Conservation (phyloP, 202 grass and related monocot genomes). For the Digitaria exilis region DNA sequence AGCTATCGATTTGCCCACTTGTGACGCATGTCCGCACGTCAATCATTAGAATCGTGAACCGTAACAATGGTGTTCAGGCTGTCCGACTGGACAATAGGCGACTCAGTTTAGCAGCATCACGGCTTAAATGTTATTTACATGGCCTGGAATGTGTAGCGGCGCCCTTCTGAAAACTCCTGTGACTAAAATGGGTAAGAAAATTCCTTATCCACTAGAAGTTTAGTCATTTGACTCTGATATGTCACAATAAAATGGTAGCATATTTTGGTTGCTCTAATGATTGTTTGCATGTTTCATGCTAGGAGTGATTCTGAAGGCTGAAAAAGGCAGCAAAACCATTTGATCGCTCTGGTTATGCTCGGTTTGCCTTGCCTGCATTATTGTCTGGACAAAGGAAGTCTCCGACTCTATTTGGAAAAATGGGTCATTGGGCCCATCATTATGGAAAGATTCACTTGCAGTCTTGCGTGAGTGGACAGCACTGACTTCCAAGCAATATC, state of each 20-base stretch:
- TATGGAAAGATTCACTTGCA: background rate
- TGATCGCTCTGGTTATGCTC: background rate
- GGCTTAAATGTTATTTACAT: background rate
- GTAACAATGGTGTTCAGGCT: no score
- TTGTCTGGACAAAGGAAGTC: background rate
- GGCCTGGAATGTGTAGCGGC: background rate
- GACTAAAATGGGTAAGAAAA: background rate
- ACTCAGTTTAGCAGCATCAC: background rate
- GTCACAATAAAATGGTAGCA: background rate
- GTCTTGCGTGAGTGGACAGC: background rate
- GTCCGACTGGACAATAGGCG: background rate
- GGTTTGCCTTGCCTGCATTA: background rate
- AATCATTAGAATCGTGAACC: background rate
- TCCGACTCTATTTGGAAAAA: background rate
- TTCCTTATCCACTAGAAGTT: background rate
- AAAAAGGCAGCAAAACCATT: background rate
- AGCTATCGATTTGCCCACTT: background rate
- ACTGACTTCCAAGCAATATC: background rate
- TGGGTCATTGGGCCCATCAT: background rate
- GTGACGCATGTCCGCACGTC: constrained; percentile 18
- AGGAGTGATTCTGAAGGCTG: background rate
- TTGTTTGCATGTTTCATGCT: background rate
- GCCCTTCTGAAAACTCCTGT: background rate
- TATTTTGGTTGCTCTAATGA: background rate
- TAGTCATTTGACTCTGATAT: background rate